Evolutionary conservation across 768 basidiomycete genomes (phyloP).

Genomic region (Kwoniella europaea): DNA sequence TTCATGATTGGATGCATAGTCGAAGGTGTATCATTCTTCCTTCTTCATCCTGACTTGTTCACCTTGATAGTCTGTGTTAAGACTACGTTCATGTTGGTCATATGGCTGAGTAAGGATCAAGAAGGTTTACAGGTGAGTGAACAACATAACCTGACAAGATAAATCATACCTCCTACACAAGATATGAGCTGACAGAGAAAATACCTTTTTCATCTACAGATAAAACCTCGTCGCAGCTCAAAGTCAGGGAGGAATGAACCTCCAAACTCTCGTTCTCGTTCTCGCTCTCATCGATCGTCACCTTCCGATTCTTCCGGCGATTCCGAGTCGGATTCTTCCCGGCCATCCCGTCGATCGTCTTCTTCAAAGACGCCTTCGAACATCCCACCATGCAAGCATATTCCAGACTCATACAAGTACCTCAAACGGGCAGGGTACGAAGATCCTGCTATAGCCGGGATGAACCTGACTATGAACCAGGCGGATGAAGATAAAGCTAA

Average conservation of each 20-base stretch:
- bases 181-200: too few species aligned
- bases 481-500: constrained; percentile 7
- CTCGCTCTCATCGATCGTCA: not conserved
- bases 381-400: constrained; percentile 16
- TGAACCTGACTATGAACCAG: constrained; percentile 12
- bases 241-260: not conserved
- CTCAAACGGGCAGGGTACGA: constrained; percentile 11
- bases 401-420: constrained; percentile 6
- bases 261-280: not conserved
- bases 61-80: constrained; percentile 46
- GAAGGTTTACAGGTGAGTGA: constrained; percentile 17
- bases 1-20: constrained; percentile 29
- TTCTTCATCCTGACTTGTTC: constrained; percentile 47
- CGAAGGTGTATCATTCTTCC: constrained; percentile 35
- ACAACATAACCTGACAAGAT: not conserved
- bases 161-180: too few species aligned
- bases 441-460: constrained; percentile 23
- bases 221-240: not conserved
- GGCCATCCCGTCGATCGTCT: not conserved
- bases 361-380: not conserved
- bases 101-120: constrained; percentile 20
- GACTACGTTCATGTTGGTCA: constrained; percentile 22
- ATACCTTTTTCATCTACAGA: not conserved
- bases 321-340: not conserved
- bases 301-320: not conserved